Evolutionary conservation across 768 basidiomycete species (phyloP).

Genomic region (Dentipellis fragilis): DNA sequence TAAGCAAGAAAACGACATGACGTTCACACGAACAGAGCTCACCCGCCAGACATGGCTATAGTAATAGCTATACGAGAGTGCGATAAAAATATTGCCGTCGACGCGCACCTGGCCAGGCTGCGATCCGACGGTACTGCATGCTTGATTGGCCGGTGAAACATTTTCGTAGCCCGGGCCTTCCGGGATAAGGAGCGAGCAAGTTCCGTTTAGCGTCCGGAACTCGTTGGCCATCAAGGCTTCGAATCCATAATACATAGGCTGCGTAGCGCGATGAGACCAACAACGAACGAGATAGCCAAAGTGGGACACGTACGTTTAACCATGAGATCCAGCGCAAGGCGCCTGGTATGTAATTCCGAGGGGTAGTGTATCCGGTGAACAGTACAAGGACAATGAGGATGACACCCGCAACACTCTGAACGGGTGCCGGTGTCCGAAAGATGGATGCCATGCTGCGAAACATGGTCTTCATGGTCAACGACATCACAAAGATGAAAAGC

Average conservation of each 20-base stretch:
- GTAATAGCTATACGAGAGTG: slow-evolving; percentile 31
- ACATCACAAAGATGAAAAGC: slow-evolving; percentile 46
- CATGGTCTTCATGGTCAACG: slow-evolving; percentile 62
- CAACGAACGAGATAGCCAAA: neutral
- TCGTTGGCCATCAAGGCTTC: slow-evolving; percentile 77
- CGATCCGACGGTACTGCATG: slow-evolving; percentile 64
- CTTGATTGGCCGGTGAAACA: slow-evolving; percentile 55
- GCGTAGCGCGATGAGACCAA: slow-evolving; percentile 16
- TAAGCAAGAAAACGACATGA: neutral
- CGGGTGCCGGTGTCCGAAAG: slow-evolving; percentile 47
- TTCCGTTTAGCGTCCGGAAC: slow-evolving; percentile 59
- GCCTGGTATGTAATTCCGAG: slow-evolving; percentile 54
- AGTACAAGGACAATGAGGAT: slow-evolving; percentile 35
- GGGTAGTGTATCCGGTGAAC: slow-evolving; percentile 53
- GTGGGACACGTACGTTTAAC: slow-evolving; percentile 35
- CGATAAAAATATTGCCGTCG: slow-evolving; percentile 46
- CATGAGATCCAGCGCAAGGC: slow-evolving; percentile 61
- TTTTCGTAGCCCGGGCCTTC: slow-evolving; percentile 52
- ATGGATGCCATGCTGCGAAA: slow-evolving; percentile 60
- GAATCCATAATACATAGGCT: slow-evolving; percentile 67
- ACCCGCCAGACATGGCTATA: slow-evolving; percentile 40
- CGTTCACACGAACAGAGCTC: slow-evolving; percentile 5
- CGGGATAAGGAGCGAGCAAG: slow-evolving; percentile 50
- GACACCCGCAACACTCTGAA: slow-evolving; percentile 44
- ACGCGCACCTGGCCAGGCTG: slow-evolving; percentile 48